Evolutionary conservation across 2,329 filamentous ascomycete species (phyloP), one percentile per base, ranked within the genome.

Genomic region (Aspergillus vadensis): DNA sequence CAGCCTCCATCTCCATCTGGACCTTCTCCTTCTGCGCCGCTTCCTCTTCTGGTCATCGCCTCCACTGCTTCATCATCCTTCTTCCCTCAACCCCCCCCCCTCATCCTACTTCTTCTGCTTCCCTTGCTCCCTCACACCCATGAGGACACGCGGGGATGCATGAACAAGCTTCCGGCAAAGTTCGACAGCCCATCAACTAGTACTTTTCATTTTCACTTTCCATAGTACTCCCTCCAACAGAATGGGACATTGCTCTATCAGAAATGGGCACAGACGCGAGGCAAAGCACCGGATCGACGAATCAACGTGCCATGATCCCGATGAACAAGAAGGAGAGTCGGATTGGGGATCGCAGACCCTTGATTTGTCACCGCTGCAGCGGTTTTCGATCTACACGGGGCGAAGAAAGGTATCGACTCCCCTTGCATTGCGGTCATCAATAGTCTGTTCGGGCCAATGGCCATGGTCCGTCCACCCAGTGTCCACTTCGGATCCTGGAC

Each of bases 331-430:
- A 39, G 5, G 39, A 49, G 53, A 58, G 50, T 44, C 25, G 50
- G 52, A 58, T 59, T 64, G 60, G 41, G 58, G 65, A 71, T 71
- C 65, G 58, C 53, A 57, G 60, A 63, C 60, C 62, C 65, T 67
- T 75, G 72, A 76, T 76, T 76, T 74, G 74, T 75, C 71, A 73
- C 72, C 71, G 59, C 61, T 47, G 51, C 63, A 58, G 56, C 69
- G 59, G 65, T 41, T 61, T 64, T 67, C 57, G 69, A 74, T 74
- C 72, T 67, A 72, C 72, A 72, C 68, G 67, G 61, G 70, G 67
- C 68, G 67, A 68, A 65, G 67, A 68, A 65, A 62, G 63, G 63
- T 66, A 64, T 67, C 63, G 61, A 58, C 59, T 70, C 70, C 69
- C 74, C 74, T 76, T 76, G 73, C 74, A 75, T 75, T 65, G 30